Conservation (phyloP, 768 basidiomycete genomes). For the Xanthoconium stramineum region DNA sequence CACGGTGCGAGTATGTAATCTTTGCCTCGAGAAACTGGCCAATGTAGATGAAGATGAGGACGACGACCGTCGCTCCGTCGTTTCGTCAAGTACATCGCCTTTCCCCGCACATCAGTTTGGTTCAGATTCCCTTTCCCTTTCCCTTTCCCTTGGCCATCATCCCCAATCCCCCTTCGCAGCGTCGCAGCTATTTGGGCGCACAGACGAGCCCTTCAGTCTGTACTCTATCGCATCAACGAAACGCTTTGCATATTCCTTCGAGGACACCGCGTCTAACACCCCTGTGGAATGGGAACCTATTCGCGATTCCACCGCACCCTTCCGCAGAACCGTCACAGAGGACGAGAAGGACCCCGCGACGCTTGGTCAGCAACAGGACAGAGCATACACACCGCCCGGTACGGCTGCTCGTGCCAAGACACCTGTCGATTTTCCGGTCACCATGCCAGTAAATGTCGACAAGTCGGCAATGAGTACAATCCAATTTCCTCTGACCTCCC, state of each 20-base stretch:
- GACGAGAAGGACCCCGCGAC: slow-evolving; percentile 65
- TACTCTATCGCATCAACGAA: slow-evolving; percentile 82
- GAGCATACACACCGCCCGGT: slow-evolving; percentile 23
- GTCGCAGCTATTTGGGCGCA: slow-evolving; percentile 76
- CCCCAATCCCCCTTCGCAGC: slow-evolving; percentile 87
- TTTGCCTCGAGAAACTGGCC: slow-evolving; percentile 90
- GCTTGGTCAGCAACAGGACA: slow-evolving; percentile 38
- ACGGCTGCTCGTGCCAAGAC: slow-evolving; percentile 44
- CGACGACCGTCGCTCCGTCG: slow-evolving; percentile 79
- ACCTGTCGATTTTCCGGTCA: slow-evolving; percentile 55
- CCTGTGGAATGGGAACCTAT: slow-evolving; percentile 49
- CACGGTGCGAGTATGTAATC: slow-evolving; percentile 93
- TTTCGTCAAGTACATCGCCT: slow-evolving; percentile 64
- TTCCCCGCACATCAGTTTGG: slow-evolving; percentile 80
- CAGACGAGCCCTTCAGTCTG: slow-evolving; percentile 74
- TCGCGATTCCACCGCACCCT: slow-evolving; percentile 63
- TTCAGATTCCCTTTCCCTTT: slow-evolving; percentile 36
- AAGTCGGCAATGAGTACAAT: slow-evolving; percentile 61
- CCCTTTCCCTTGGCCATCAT: slow-evolving; percentile 42
- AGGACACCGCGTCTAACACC: slow-evolving; percentile 50
- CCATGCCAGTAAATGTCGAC: slow-evolving; percentile 49
- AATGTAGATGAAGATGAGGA: slow-evolving; percentile 89
- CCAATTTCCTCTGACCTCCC: slow-evolving; percentile 77
- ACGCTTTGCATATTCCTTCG: slow-evolving; percentile 50
- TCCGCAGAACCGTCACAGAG: slow-evolving; percentile 69